phyloP scores from a whole-genome alignment of 2,329 filamentous ascomycete species.

The Penicillium decumbens region DNA sequence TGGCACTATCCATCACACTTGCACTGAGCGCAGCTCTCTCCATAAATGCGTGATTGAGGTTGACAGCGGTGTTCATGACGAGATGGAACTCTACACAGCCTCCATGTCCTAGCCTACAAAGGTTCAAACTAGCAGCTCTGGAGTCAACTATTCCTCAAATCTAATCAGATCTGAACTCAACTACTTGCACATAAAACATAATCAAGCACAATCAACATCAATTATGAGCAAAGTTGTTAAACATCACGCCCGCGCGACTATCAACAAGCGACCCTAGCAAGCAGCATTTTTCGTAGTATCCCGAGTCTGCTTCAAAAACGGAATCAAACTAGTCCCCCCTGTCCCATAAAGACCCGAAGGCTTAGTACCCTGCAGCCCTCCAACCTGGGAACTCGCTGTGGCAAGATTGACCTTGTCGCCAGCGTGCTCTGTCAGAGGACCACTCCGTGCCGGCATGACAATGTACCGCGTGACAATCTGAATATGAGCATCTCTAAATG shows the following conservation, averaged over 20 bases:
- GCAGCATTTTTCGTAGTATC: constrained; percentile 48
- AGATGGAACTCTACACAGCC: background rate
- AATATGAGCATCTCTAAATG: constrained; percentile 51
- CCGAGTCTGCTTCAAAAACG: constrained; percentile 50
- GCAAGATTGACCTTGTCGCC: constrained; percentile 40
- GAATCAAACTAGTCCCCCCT: constrained; percentile 51
- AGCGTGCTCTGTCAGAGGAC: constrained; percentile 9
- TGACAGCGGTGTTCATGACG: background rate
- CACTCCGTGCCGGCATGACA: constrained; percentile 40
- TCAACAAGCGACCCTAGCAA: constrained; percentile 13
- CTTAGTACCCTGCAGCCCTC: constrained; percentile 26
- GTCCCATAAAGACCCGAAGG: constrained; percentile 45
- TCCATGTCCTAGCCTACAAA: background rate
- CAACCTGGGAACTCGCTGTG: constrained; percentile 42
- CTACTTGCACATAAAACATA: background rate
- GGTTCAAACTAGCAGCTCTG: background rate
- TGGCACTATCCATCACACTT: background rate
- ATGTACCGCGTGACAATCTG: constrained; percentile 53
- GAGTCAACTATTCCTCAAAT: background rate
- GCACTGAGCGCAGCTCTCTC: background rate
- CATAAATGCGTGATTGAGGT: background rate
- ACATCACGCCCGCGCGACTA: background rate
- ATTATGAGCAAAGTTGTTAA: background rate
- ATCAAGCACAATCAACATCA: background rate
- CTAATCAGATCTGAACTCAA: background rate